Evolutionary conservation across 495 filamentous ascomycete species (phyloP), one percentile per base, ranked within the genome.

Genomic region (Opeltia flavorubescens): DNA sequence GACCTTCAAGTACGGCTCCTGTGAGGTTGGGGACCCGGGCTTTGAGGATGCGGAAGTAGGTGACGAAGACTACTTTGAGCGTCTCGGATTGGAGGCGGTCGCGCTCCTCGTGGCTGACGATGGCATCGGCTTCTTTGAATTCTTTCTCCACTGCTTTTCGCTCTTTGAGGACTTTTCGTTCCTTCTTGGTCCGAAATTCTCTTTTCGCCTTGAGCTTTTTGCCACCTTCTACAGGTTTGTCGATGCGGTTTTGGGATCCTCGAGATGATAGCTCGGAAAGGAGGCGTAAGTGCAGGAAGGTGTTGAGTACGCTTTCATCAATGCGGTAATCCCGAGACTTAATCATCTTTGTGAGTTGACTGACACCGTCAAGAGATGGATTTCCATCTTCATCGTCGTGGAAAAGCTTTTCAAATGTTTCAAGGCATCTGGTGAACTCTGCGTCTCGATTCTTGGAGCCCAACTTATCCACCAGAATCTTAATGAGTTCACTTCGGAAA

Each of bases 31-130:
- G 76, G 47, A 63, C 60, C 25, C 86, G 78, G 41, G 77, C 69
- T 65, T 95, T 95, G 18, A 98, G 65, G 41, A 96, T 91, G 9
- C 87, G 80, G 66, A 98, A 95, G 65, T 96, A 96, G 5, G 79
- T 80, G 5, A 81, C 84, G 61, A 98, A 98, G 9, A 96, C 91
- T 42, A 95, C 75, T 63, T 96, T 98, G 49, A 98, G 64, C 4
- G 86, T 94, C 61, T 98, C 91, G 2, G 85, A 80, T 64, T 96
- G 89, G 66, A 87, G 89, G 52, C 80, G 76, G 57, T 96, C 89
- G 30, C 88, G 74, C 52, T 95, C 86, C 61, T 98, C 88, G 53
- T 94, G 82, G 44, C 78, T 82, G 42, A 96, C 89, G 4, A 80
- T 66, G 1, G 89, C 93, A 59, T 95, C 89, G 15, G 91, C 93